phyloP scores from a whole-genome alignment of 495 filamentous ascomycete species.

The Beverwykella pulmonaria region DNA sequence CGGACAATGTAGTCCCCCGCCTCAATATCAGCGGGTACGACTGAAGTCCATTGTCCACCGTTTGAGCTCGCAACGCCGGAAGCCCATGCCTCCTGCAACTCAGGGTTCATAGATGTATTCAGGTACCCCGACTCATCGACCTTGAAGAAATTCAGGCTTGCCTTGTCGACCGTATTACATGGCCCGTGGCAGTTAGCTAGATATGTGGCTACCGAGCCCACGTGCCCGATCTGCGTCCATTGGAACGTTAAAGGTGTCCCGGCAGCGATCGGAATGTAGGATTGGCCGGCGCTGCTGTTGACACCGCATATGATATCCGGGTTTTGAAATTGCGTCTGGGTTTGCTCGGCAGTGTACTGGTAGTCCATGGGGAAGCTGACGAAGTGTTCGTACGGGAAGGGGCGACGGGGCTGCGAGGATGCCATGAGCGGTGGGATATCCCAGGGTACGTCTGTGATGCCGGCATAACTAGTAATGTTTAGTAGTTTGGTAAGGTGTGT shows the following conservation, averaged over 20 bases:
- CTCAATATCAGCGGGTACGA: background rate
- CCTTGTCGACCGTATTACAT: background rate
- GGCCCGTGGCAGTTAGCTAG: background rate
- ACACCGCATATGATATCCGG: background rate
- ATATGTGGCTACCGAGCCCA: background rate
- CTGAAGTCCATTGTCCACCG: background rate
- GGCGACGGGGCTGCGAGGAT: background rate
- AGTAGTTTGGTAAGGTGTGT: too few species aligned
- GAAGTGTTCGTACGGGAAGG: background rate
- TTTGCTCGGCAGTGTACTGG: background rate
- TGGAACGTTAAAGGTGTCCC: background rate
- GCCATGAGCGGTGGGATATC: too few species aligned
- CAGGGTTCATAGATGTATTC: background rate
- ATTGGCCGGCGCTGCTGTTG: background rate
- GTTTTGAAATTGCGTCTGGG: background rate
- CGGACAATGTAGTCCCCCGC: background rate
- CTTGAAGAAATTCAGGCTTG: background rate
- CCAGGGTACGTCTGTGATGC: too few species aligned
- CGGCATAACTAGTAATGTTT: too few species aligned
- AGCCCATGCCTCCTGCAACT: background rate
- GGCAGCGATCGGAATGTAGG: background rate
- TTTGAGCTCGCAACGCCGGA: background rate
- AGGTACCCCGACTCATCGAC: background rate
- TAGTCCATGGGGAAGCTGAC: slow-evolving; percentile 5
- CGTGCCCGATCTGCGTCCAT: background rate